phyloP scores from a whole-genome alignment of 352 stramenopile genomes.

The Globisporangium cylindrosporum region DNA sequence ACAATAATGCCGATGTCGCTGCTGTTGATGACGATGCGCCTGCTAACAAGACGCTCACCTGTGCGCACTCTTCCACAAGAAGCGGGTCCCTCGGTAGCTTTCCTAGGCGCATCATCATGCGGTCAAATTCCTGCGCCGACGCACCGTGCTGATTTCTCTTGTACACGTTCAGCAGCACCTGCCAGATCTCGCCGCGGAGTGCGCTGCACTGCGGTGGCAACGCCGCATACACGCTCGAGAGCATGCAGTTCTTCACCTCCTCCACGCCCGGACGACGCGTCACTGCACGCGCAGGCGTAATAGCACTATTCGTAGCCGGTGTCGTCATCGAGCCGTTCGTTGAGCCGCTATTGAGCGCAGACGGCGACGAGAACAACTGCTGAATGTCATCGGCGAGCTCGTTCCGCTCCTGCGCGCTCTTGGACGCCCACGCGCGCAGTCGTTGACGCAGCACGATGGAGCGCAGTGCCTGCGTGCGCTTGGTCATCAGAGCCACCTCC shows the following conservation, averaged over 20 bases:
- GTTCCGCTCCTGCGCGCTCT: conserved; percentile 52
- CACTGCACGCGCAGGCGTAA: conserved; percentile 37
- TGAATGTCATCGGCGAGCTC: conserved; percentile 49
- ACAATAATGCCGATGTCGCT: background rate
- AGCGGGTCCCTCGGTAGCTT: conserved; percentile 66
- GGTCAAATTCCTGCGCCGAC: conserved; percentile 68
- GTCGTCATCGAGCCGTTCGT: background rate
- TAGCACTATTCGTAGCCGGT: conserved; percentile 1
- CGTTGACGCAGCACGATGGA: conserved; percentile 45
- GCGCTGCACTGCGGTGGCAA: conserved; percentile 48
- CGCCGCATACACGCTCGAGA: conserved; percentile 42
- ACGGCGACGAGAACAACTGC: conserved; percentile 56
- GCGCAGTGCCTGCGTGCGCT: conserved; percentile 31
- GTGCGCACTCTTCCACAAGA: conserved; percentile 51
- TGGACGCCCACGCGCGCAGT: conserved; percentile 56
- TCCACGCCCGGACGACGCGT: conserved; percentile 74
- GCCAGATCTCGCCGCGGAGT: conserved; percentile 74
- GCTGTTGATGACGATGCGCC: background rate
- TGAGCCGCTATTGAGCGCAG: conserved; percentile 18
- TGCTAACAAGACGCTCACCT: conserved; percentile 40
- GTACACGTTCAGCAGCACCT: conserved; percentile 80
- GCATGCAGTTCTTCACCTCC: conserved; percentile 61
- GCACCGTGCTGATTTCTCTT: conserved; percentile 73
- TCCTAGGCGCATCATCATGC: conserved; percentile 57
- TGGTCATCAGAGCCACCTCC: background rate